Base-by-base conservation (phyloP, 2,329 filamentous ascomycete species). In the Sordariomycetes sp. region DNA sequence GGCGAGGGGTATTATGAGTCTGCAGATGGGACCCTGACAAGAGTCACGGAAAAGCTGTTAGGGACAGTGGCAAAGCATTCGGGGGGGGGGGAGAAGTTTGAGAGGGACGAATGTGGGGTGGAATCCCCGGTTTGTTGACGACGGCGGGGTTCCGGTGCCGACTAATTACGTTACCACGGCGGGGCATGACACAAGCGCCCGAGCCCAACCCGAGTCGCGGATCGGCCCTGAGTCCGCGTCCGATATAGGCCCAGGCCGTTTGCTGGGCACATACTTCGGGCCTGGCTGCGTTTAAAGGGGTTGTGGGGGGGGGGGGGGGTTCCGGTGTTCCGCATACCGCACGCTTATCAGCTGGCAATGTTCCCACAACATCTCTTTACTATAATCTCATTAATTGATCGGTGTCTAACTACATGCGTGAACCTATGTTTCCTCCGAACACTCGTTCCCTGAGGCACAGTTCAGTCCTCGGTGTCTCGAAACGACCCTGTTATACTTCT, bases 121-220 rank as follows among this genome's bases (percentile, higher is more conserved):
- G 45, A 50, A 50, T 24, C n/a, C 12, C 17, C 45, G 20, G 42
- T n/a, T 20, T 20, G 45, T n/a, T 20, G 45, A 56, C 54, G 54
- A 56, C 51, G 54, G 54, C 50, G 54, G 54, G 54, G 54, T 34
- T 56, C 42, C 54, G 28, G 24, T 50, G n/a, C 45, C 45, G 45
- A 50, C 10, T n/a, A 32, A 57, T 57, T 57, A 57, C 55, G 55
- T 57, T 53, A 57, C 55, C 55, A 57, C 48, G 51, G 55, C 55
- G 55, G 55, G 55, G 55, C 55, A 57, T 57, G 55, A 53, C 55
- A 57, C 45, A 17, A 55, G n/a, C 12, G 12, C 39, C 39, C 39
- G 39, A 45, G 50, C 15, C 54, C 34, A 54, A 39, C 52, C 52
- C n/a, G 32, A 54, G 34, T 6, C 45, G 45, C 45, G 45, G 22